phyloP scores from a whole-genome alignment of 2,329 filamentous ascomycete genomes.

The Aspergillus tanneri region DNA sequence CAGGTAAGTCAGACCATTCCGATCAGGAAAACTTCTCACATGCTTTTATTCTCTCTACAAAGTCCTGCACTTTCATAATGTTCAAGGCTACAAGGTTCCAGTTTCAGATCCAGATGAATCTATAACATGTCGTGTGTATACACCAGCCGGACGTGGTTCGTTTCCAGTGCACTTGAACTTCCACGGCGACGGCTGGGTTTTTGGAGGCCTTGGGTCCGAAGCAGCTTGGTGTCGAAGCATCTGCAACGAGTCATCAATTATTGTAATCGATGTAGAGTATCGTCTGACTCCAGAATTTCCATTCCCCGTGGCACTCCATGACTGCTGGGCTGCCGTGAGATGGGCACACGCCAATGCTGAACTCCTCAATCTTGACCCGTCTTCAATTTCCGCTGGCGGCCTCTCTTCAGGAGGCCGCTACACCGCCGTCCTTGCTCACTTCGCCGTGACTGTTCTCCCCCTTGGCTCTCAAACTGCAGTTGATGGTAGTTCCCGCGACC shows the following conservation, averaged over 20 bases:
- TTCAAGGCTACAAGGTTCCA: slow-evolving; percentile 21
- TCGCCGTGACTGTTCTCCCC: slow-evolving; percentile 31
- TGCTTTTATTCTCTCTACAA: not conserved
- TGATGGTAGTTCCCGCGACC: slow-evolving; percentile 35
- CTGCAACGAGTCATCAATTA: not conserved
- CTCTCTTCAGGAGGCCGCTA: slow-evolving; percentile 18
- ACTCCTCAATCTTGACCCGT: slow-evolving; percentile 7
- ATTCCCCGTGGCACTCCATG: slow-evolving; percentile 2
- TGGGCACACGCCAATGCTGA: slow-evolving; percentile 7
- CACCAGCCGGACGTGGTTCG: not conserved
- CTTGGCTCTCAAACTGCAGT: slow-evolving; percentile 30
- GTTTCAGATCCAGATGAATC: slow-evolving; percentile 25
- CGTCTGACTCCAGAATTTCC: slow-evolving; percentile 1
- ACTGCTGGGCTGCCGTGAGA: slow-evolving; percentile 1
- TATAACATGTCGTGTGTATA: slow-evolving; percentile 3
- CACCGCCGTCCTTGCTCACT: slow-evolving; percentile 36
- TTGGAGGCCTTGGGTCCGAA: slow-evolving; percentile 2
- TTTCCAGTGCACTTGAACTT: slow-evolving; percentile 4
- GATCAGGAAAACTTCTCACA: not conserved
- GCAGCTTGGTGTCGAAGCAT: not conserved
- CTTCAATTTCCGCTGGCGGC: slow-evolving; percentile 15
- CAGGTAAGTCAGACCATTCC: slow-evolving; percentile 10
- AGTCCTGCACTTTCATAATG: slow-evolving; percentile 20
- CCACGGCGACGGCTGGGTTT: slow-evolving; percentile 4
- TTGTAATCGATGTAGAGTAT: slow-evolving; percentile 6